Evolutionary conservation across 1,284 basidiomycete genomes (phyloP).

Genomic region (Inonotus hispidus): DNA sequence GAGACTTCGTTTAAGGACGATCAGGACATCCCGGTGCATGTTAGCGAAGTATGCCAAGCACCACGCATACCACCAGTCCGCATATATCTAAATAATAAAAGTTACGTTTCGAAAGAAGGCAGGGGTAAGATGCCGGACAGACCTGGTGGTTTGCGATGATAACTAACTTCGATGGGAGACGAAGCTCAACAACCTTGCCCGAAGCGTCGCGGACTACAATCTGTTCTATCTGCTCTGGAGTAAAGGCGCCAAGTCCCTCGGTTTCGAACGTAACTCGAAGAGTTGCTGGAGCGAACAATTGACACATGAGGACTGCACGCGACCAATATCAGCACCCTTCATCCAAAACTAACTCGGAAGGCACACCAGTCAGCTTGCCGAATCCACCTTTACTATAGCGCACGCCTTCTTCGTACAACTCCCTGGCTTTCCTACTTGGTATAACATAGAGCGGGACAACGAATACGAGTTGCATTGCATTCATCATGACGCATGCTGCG

Average conservation of each 20-base stretch:
- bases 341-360: neutral
- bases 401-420: conserved; percentile 61
- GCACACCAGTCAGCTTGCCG: conserved; percentile 66
- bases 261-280: conserved; percentile 73
- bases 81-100: conserved; percentile 59
- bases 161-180: conserved; percentile 73
- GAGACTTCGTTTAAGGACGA: conserved; percentile 86
- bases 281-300: conserved; percentile 78
- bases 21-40: conserved; percentile 71
- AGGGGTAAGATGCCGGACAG: conserved; percentile 17
- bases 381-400: conserved; percentile 82
- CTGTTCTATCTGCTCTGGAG: conserved; percentile 47
- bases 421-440: conserved; percentile 43
- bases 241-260: conserved; percentile 56
- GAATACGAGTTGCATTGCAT: conserved; percentile 64
- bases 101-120: neutral
- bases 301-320: conserved; percentile 62
- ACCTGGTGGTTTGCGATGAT: conserved; percentile 83
- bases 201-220: conserved; percentile 50
- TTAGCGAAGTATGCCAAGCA: conserved; percentile 75
- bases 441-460: conserved; percentile 59
- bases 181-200: conserved; percentile 56
- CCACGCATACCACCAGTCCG: conserved; percentile 94
- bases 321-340: neutral
- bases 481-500: conserved; percentile 62